Evolutionary conservation across 257 asterid genomes (phyloP), one percentile per base, ranked within the genome.

Genomic region (Nicotiana knightiana): DNA sequence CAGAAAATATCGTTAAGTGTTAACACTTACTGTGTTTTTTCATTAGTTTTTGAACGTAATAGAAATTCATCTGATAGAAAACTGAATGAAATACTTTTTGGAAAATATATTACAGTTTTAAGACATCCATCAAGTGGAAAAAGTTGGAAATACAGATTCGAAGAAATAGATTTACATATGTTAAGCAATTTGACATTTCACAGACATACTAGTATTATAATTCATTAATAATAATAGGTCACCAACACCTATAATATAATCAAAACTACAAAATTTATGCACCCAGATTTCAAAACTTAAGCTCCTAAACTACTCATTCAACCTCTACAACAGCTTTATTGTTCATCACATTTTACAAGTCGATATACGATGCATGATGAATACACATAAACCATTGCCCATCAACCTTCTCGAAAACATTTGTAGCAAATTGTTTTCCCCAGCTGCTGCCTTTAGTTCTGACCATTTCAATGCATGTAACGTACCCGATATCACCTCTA

Each of bases 361-460:
- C 96, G 58, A 94, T 92, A 66, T 88, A 93, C 0, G 98, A 96
- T 15, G 97, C 98, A 81, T 96, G 99, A 80, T 94, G 97, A 87
- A 91, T 86, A 81, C 98, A 90, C 15, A 96, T 93, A 65, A 81
- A 88, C 99, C 99, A 96, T 62, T 89, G 95, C n/a, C 95, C 98
- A 80, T 93, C 87, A 77, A 92, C 78, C 89, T 84, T 96, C 93
- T 96, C 99, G 21, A 96, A 96, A 59, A 94, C 91, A 67, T 96
- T 94, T 3, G 98, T 90, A 1, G 93, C 97, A 37, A 96, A 96
- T 86, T 96, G 98, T 82, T 93, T 86, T 58, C 98, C 98, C 98
- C 98, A 96, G 93, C 93, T 91, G 81, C 92, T 92, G 35, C 93
- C 94, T 88, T 92, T 94, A 0, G 97, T 96, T 91, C 82, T 93